Conservation (phyloP, 75 land plant genomes). For the Pinus taeda region DNA sequence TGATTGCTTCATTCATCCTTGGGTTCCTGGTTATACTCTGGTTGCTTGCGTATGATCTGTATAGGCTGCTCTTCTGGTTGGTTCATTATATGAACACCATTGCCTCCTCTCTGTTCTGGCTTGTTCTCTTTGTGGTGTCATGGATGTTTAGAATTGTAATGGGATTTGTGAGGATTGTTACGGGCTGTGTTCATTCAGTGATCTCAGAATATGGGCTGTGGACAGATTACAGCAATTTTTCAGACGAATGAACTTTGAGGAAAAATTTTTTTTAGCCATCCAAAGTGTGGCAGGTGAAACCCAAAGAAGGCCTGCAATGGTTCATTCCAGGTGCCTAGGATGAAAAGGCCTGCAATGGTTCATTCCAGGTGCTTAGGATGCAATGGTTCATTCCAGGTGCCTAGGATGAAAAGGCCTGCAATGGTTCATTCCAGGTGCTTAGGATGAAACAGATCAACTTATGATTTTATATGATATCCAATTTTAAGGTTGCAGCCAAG, state of each 20-base stretch:
- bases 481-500: neutral
- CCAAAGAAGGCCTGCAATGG: neutral
- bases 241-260: neutral
- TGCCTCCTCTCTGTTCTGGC: neutral
- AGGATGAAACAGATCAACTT: neutral
- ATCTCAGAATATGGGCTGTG: constrained; percentile 6
- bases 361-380: neutral
- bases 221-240: constrained; percentile 7
- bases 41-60: constrained; percentile 5
- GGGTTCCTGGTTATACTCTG: constrained; percentile 6
- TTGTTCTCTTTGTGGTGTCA: neutral
- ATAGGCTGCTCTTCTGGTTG: neutral
- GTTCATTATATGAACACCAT: neutral
- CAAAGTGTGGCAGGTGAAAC: neutral
- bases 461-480: neutral
- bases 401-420: neutral
- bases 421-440: neutral
- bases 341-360: neutral
- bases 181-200: constrained; percentile 1
- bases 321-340: neutral
- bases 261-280: neutral
- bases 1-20: neutral
- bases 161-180: neutral
- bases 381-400: neutral
- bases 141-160: neutral